These are phyloP conservation scores for Saksenaea vasiformis DNA, from an alignment of 371 early-diverging fungal species.

Conservation along the genomic window DNA sequence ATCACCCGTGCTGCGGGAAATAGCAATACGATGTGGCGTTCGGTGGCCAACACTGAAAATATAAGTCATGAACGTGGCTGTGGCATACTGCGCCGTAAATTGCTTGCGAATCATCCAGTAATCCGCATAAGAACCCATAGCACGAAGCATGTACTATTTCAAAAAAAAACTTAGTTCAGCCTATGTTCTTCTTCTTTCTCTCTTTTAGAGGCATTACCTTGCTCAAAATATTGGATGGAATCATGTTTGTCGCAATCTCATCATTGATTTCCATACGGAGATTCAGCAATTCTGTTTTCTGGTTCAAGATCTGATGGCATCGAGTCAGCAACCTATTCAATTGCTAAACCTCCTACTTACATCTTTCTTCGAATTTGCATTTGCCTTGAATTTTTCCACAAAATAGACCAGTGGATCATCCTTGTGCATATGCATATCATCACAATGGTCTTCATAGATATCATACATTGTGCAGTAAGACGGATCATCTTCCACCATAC, in stretches of 20 bases:
- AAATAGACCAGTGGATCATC: conserved; percentile 83
- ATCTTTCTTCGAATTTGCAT: conserved; percentile 43
- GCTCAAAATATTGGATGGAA: conserved; percentile 82
- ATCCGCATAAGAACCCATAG: conserved; percentile 79
- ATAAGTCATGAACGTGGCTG: conserved; percentile 88
- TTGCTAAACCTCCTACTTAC: conserved; percentile 26
- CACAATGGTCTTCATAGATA: conserved; percentile 85
- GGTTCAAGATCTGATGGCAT: conserved; percentile 25
- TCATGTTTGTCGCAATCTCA: conserved; percentile 73
- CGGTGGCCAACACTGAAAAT: conserved; percentile 86
- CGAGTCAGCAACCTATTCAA: background rate
- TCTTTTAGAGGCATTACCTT: conserved; percentile 46
- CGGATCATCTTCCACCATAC: conserved; percentile 90
- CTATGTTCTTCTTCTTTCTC: background rate
- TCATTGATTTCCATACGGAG: conserved; percentile 82
- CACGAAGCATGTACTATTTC: conserved; percentile 61
- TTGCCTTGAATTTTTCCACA: conserved; percentile 61
- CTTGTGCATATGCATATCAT: conserved; percentile 63
- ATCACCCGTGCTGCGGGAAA: conserved; percentile 83
- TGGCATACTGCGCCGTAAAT: conserved; percentile 88
- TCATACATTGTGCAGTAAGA: conserved; percentile 86
- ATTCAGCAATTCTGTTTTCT: conserved; percentile 71
- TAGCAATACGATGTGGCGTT: conserved; percentile 83
- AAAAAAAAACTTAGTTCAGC: background rate
- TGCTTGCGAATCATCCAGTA: conserved; percentile 93